Evolutionary conservation across 805 yeast species (phyloP).

Genomic region (Brettanomyces bruxellensis): DNA sequence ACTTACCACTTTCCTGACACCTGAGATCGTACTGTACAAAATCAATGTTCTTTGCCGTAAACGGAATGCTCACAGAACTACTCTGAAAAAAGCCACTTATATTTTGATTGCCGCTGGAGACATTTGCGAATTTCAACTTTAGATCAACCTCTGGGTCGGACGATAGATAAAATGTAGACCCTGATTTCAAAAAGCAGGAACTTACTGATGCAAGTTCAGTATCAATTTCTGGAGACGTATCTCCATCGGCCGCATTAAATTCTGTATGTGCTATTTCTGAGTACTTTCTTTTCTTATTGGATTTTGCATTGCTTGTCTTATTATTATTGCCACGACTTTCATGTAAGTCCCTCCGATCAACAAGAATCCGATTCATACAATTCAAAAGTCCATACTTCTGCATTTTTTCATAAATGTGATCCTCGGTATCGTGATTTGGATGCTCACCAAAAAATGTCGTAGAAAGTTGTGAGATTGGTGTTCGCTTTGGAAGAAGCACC

Average conservation of each 20-base stretch:
- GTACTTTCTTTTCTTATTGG: neutral
- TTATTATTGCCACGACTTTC: neutral
- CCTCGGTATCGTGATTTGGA: constrained; percentile 14
- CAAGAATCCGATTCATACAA: constrained; percentile 19
- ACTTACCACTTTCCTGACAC: constrained; percentile 6
- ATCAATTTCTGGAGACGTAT: neutral
- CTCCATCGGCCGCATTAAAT: neutral
- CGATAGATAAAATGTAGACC: constrained; percentile 12
- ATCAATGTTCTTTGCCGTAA: constrained; percentile 23
- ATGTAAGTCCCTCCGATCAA: constrained; percentile 10
- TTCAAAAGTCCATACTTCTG: constrained; percentile 17
- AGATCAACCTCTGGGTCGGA: constrained; percentile 7
- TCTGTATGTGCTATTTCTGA: neutral
- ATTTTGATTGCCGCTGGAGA: constrained; percentile 5
- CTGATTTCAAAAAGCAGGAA: constrained; percentile 20
- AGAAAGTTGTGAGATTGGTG: constrained; percentile 5
- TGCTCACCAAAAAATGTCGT: constrained; percentile 20
- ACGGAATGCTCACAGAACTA: constrained; percentile 12
- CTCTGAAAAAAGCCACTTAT: constrained; percentile 16
- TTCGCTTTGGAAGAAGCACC: constrained; percentile 11
- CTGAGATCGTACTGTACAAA: constrained; percentile 22
- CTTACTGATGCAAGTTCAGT: neutral
- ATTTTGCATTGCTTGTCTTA: too few species aligned
- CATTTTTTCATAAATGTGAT: constrained; percentile 11
- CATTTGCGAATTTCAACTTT: constrained; percentile 15